Conservation (phyloP, 1,284 basidiomycete species). For the Tausonia pullulans region DNA sequence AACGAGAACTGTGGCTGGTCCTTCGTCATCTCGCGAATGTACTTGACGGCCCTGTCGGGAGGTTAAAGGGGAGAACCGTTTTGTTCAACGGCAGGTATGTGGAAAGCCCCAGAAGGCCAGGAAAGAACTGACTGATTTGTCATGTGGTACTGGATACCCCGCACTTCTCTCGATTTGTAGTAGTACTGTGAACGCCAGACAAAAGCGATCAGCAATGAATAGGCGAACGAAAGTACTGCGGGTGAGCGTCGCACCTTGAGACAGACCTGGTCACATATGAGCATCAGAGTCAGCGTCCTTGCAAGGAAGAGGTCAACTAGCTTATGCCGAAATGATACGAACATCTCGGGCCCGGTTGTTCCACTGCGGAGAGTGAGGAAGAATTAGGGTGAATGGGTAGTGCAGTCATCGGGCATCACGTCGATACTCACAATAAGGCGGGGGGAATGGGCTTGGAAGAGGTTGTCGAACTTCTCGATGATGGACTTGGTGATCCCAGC, state of each 20-base stretch:
- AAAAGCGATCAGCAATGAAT: conserved; percentile 35
- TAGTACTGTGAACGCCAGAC: conserved; percentile 64
- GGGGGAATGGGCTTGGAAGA: conserved; percentile 13
- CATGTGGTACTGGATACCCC: conserved; percentile 75
- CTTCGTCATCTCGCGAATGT: conserved; percentile 49
- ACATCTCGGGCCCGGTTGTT: conserved; percentile 69
- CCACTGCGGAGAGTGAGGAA: conserved; percentile 31
- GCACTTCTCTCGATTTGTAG: conserved; percentile 61
- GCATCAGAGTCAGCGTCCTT: not conserved
- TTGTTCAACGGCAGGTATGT: not conserved
- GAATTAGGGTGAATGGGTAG: no score
- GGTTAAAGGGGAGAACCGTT: not conserved
- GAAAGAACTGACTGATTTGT: conserved; percentile 54
- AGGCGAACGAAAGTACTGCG: not conserved
- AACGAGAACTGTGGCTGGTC: not conserved
- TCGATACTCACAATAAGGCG: not conserved
- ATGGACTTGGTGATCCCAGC: not conserved
- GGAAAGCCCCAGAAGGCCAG: not conserved
- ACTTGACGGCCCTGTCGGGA: conserved; percentile 58
- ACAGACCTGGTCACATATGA: not conserved
- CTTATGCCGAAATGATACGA: conserved; percentile 24
- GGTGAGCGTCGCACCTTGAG: not conserved
- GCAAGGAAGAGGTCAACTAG: not conserved
- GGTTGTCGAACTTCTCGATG: conserved; percentile 14
- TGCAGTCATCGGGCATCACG: no score